Conservation (phyloP, 257 asterid species). For the Scutellaria baicalensis region DNA sequence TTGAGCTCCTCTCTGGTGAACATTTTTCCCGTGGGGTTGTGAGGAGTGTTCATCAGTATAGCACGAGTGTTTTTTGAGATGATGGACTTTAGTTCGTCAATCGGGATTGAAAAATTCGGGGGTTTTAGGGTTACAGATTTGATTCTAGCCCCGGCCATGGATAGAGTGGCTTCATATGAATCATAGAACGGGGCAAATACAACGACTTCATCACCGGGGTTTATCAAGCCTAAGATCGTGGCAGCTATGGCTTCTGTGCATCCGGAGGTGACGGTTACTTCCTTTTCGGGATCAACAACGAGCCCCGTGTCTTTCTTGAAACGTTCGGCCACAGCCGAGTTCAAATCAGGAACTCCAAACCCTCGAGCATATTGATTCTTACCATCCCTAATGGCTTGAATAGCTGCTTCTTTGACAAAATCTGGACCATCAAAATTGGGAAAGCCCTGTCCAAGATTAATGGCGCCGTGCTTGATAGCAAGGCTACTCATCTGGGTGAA, state of each 20-base stretch:
- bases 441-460: slow-evolving; percentile 96
- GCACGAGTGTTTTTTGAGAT: slow-evolving; percentile 80
- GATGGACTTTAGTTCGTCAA: slow-evolving; percentile 63
- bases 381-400: slow-evolving; percentile 70
- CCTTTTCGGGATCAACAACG: slow-evolving; percentile 72
- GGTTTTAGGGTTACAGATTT: slow-evolving; percentile 65
- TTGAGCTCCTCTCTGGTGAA: slow-evolving; percentile 67
- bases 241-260: slow-evolving; percentile 99
- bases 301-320: slow-evolving; percentile 78
- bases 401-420: slow-evolving; percentile 95
- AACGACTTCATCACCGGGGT: slow-evolving; percentile 91
- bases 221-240: slow-evolving; percentile 78
- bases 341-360: slow-evolving; percentile 85
- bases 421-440: slow-evolving; percentile 99
- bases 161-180: slow-evolving; percentile 86
- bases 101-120: slow-evolving; percentile 73
- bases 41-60: slow-evolving; percentile 83
- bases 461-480: slow-evolving; percentile 84
- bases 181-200: slow-evolving; percentile 95
- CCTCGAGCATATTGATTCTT: slow-evolving; percentile 97
- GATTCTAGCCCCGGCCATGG: slow-evolving; percentile 93
- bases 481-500: slow-evolving; percentile 97
- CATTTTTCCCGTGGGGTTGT: slow-evolving; percentile 97
- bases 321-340: slow-evolving; percentile 75
- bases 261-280: slow-evolving; percentile 89